These are phyloP conservation scores for Eucalyptus viminalis DNA, from an alignment of 345 rosid species.

Conservation along the genomic window DNA sequence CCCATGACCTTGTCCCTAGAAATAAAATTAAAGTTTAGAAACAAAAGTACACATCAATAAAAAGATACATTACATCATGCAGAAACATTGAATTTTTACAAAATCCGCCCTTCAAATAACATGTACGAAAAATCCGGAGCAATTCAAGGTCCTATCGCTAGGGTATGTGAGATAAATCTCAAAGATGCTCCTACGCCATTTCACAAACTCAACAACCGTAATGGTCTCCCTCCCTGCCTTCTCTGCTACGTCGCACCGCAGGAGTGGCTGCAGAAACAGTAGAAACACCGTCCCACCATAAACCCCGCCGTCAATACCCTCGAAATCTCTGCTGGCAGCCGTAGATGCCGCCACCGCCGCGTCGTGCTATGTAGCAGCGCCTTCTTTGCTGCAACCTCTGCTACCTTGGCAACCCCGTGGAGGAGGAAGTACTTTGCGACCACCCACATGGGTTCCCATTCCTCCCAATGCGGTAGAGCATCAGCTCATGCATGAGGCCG, in stretches of 20 bases:
- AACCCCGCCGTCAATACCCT: neutral
- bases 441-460: conserved; percentile 3
- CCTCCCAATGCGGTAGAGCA: conserved; percentile 1
- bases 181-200: neutral
- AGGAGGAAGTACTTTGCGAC: conserved; percentile 11
- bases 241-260: neutral
- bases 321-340: neutral
- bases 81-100: too few species aligned
- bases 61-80: too few species aligned
- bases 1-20: too few species aligned
- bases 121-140: neutral
- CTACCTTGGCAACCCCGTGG: conserved; percentile 2
- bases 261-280: conserved; percentile 12
- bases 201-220: neutral
- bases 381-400: conserved; percentile 1
- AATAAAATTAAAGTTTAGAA: too few species aligned
- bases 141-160: neutral
- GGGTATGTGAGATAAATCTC: neutral
- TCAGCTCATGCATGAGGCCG: conserved; percentile 13
- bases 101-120: too few species aligned
- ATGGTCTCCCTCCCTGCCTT: conserved; percentile 1
- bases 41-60: too few species aligned
- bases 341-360: neutral
- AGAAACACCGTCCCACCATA: conserved; percentile 2
- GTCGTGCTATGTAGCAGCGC: neutral